phyloP scores from a whole-genome alignment of 2,329 filamentous ascomycete species.

The Sporothrix dimorphospora region DNA sequence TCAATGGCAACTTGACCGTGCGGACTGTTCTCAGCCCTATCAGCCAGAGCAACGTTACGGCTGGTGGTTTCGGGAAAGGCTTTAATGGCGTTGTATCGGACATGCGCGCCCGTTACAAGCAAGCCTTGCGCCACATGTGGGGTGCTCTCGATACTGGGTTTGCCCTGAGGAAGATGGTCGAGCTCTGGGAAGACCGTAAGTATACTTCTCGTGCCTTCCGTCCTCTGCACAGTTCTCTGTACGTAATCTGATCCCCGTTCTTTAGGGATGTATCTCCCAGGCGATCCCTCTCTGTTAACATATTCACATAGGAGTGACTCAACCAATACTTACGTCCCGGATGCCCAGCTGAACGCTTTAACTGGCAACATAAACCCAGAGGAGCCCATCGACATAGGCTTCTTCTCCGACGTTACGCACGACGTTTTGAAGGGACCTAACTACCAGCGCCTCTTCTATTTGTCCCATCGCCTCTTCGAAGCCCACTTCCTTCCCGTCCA shows the following conservation, averaged over 20 bases:
- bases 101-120: constrained; percentile 68
- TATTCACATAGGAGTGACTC: no score
- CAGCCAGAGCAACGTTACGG: constrained; percentile 72
- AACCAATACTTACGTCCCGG: constrained; percentile 53
- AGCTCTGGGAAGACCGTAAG: constrained; percentile 61
- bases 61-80: constrained; percentile 57
- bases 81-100: constrained; percentile 60
- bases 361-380: constrained; percentile 37
- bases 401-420: constrained; percentile 59
- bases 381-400: constrained; percentile 51
- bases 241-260: no score
- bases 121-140: constrained; percentile 77
- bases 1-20: constrained; percentile 69
- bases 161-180: constrained; percentile 60
- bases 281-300: no score
- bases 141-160: constrained; percentile 71
- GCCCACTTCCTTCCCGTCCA: constrained; percentile 73
- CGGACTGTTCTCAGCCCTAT: constrained; percentile 68
- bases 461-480: constrained; percentile 71
- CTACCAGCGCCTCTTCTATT: constrained; percentile 59
- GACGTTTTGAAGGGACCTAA: constrained; percentile 55
- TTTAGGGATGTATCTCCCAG: no score
- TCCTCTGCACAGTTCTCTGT: constrained; percentile 58
- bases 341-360: constrained; percentile 43
- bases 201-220: constrained; percentile 58